Evolutionary conservation across 2,329 filamentous ascomycete species (phyloP).

Genomic region (Rasamsonia emersonii): DNA sequence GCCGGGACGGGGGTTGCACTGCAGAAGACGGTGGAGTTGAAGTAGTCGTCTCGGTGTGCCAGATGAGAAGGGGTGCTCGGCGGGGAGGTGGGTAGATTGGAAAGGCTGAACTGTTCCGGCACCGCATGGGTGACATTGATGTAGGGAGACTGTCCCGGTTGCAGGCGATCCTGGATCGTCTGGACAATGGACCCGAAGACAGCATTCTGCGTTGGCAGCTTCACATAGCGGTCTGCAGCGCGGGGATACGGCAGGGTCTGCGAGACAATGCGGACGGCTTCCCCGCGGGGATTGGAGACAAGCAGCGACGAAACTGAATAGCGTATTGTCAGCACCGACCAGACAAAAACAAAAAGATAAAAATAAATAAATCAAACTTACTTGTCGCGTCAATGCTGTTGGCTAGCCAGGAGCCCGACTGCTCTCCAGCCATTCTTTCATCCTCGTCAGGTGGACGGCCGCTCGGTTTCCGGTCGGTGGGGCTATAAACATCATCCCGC

Average conservation of each 20-base stretch:
- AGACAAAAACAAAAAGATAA: neutral
- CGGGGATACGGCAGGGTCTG: slow-evolving; percentile 51
- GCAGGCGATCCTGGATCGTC: slow-evolving; percentile 45
- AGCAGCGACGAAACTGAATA: slow-evolving; percentile 30
- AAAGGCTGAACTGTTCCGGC: slow-evolving; percentile 52
- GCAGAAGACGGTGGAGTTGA: slow-evolving; percentile 53
- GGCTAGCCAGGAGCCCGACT: slow-evolving; percentile 27
- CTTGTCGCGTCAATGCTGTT: slow-evolving; percentile 28
- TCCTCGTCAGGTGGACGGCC: slow-evolving; percentile 22
- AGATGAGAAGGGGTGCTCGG: slow-evolving; percentile 46
- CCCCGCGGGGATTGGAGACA: slow-evolving; percentile 25
- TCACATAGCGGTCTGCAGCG: slow-evolving; percentile 23
- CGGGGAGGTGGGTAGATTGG: slow-evolving; percentile 55
- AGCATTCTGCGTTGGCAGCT: slow-evolving; percentile 21
- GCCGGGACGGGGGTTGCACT: slow-evolving; percentile 52
- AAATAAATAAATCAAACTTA: slow-evolving; percentile 14
- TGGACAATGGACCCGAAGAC: slow-evolving; percentile 49
- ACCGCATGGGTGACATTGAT: slow-evolving; percentile 59
- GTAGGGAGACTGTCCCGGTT: slow-evolving; percentile 45
- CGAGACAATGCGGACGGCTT: slow-evolving; percentile 49
- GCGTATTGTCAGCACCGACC: slow-evolving; percentile 5
- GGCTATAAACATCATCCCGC: slow-evolving; percentile 22
- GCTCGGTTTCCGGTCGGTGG: slow-evolving; percentile 22
- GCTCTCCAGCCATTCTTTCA: slow-evolving; percentile 18
- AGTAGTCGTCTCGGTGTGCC: slow-evolving; percentile 51